phyloP scores from a whole-genome alignment of 352 stramenopile species.

The Phytophthora foliorum region DNA sequence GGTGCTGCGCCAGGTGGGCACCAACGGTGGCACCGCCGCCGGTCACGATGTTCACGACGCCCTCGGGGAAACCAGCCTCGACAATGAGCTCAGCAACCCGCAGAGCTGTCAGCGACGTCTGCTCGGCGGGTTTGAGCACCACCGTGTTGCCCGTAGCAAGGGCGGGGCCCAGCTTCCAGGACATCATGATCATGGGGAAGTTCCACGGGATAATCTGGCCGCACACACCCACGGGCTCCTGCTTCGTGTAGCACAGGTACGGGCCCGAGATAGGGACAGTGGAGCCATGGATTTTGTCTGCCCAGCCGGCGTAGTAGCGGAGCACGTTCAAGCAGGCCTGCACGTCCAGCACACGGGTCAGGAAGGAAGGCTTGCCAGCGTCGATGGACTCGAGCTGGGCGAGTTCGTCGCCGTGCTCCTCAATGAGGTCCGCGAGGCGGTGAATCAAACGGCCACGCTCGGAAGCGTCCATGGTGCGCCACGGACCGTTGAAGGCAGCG shows the following conservation, averaged over 20 bases:
- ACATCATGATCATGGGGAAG: slow-evolving; percentile 97
- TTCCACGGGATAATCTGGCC: slow-evolving; percentile 54
- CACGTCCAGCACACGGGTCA: slow-evolving; percentile 89
- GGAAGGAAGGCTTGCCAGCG: slow-evolving; percentile 94
- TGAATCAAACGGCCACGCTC: slow-evolving; percentile 53
- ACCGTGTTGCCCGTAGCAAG: slow-evolving; percentile 92
- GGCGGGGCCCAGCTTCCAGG: slow-evolving; percentile 92
- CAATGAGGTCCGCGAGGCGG: slow-evolving; percentile 58
- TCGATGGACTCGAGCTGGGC: slow-evolving; percentile 93
- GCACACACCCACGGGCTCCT: slow-evolving; percentile 89
- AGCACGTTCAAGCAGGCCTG: slow-evolving; percentile 67
- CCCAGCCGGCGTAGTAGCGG: slow-evolving; percentile 94
- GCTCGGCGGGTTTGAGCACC: slow-evolving; percentile 95
- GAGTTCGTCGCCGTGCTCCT: slow-evolving; percentile 70
- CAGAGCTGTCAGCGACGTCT: slow-evolving; percentile 94
- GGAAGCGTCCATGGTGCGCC: slow-evolving; percentile 1
- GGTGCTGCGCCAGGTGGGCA: slow-evolving; percentile 50
- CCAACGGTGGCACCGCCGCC: slow-evolving; percentile 51
- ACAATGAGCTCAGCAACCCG: slow-evolving; percentile 86
- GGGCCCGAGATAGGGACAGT: slow-evolving; percentile 63
- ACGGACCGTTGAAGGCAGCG: slow-evolving; percentile 16
- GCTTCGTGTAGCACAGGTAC: slow-evolving; percentile 70
- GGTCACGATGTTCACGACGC: slow-evolving; percentile 88
- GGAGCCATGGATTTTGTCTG: slow-evolving; percentile 62
- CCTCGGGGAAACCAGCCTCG: slow-evolving; percentile 76